Evolutionary conservation across 2,329 filamentous ascomycete species (phyloP), one percentile per base, ranked within the genome.

Genomic region (Colletotrichum abscissum): DNA sequence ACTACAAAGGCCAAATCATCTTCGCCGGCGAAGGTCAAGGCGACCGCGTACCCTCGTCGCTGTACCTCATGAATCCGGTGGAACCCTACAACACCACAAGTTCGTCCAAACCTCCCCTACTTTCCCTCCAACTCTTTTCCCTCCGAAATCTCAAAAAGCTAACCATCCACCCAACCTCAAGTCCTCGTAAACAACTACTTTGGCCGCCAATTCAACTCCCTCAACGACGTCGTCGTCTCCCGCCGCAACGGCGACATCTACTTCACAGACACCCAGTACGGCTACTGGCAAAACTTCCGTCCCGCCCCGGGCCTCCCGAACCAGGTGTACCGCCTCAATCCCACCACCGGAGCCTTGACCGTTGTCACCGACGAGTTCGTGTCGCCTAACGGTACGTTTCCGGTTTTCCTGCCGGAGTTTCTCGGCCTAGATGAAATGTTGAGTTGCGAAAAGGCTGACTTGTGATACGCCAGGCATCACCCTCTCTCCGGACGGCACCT

Each of bases 201-300:
- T 63, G 89, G 90, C 22, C 86, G 89, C 3, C 84, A 87, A 54
- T 92, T 92, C 80, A 90, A 87, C 78, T 91, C 89, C 0, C 80
- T 91, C 12, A 92, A 92, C 75, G 90, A 92, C 73, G 84, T 89
- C 0, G 84, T 85, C 1, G 78, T 90, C 68, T 86, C 91, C 75
- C 84, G 89, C 35, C 78, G 80, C 12, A 90, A 87, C 69, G 84
- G 85, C n/a, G 86, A 89, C 30, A 81, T 92, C n/a, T 92, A 91
- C 82, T 92, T 92, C 76, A 92, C 90, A 1, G 90, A 92, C 71
- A 87, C 88, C 0, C 84, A 86, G 8, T 92, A 92, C 75, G 91
- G 89, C 3, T 88, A 84, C 73, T 83, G 88, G 55, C 90, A 92
- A 77, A 84, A 88, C 28, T 91, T 92, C 76, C 84, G 90, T 0